Evolutionary conservation across 176 grass and related monocot genomes (phyloP).

Genomic region (Oryza australiensis): DNA sequence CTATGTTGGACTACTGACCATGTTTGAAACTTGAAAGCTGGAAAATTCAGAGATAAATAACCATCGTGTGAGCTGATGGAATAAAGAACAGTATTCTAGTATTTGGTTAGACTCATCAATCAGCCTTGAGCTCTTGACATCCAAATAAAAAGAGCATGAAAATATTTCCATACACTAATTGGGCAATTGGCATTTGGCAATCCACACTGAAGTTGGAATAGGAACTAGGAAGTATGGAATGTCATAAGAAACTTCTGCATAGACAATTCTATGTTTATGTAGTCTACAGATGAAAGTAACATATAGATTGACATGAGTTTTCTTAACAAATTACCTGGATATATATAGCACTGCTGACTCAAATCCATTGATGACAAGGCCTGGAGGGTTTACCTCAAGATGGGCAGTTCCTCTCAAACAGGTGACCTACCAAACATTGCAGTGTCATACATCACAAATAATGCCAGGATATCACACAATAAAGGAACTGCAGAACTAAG

Average conservation of each 20-base stretch:
- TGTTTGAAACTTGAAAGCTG: background rate
- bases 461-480: background rate
- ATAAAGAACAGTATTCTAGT: background rate
- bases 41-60: slow-evolving; percentile 16
- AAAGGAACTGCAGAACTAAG: background rate
- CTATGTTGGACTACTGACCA: slow-evolving; percentile 19
- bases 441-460: slow-evolving; percentile 1
- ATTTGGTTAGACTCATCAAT: background rate
- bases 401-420: background rate
- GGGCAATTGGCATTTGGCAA: background rate
- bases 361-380: background rate
- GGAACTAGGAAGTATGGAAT: background rate
- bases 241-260: background rate
- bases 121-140: background rate
- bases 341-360: background rate
- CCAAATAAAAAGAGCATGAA: background rate
- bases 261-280: background rate
- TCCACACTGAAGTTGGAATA: background rate
- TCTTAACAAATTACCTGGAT: slow-evolving; percentile 16
- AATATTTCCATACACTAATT: background rate
- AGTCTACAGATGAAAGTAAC: background rate
- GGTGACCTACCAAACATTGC: background rate
- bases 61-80: background rate
- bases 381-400: background rate
- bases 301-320: background rate